These are phyloP conservation scores for Elaeagnus macrophylla DNA, from an alignment of 306 rosid species.

Conservation along the genomic window DNA sequence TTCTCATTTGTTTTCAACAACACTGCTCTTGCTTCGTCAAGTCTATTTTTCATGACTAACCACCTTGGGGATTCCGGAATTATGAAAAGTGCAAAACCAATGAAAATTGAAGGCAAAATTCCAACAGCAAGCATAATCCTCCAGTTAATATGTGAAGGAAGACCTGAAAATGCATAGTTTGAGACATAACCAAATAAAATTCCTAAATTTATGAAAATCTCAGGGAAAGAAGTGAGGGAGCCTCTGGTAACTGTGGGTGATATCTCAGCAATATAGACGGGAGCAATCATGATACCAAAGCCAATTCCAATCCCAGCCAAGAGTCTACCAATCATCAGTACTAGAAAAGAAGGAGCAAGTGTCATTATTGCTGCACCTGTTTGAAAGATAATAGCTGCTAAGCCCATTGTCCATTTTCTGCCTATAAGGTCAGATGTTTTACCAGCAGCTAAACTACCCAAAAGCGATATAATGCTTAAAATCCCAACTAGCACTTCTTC, in stretches of 20 bases:
- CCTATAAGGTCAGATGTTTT: conserved; percentile 79
- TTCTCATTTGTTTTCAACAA: conserved; percentile 62
- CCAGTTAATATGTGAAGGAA: conserved; percentile 68
- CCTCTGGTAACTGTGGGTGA: conserved; percentile 72
- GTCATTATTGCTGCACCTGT: conserved; percentile 69
- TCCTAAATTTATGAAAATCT: conserved; percentile 76
- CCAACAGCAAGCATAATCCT: conserved; percentile 93
- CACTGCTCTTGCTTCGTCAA: conserved; percentile 78
- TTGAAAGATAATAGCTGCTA: conserved; percentile 76
- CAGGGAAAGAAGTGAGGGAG: conserved; percentile 78
- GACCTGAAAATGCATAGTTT: conserved; percentile 68
- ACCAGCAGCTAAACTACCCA: conserved; percentile 89
- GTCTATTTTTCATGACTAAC: conserved; percentile 67
- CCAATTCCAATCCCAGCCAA: conserved; percentile 89
- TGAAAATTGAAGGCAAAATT: conserved; percentile 69
- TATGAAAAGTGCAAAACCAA: conserved; percentile 74
- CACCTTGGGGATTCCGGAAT: conserved; percentile 96
- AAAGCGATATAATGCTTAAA: conserved; percentile 69
- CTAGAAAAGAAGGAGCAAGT: conserved; percentile 61
- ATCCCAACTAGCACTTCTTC: conserved; percentile 78
- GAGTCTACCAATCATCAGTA: conserved; percentile 59
- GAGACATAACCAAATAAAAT: conserved; percentile 87
- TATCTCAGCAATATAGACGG: conserved; percentile 85
- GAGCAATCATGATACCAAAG: conserved; percentile 83
- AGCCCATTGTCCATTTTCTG: conserved; percentile 93